Conservation (phyloP, 306 rosid species). For the Abrus precatorius region DNA sequence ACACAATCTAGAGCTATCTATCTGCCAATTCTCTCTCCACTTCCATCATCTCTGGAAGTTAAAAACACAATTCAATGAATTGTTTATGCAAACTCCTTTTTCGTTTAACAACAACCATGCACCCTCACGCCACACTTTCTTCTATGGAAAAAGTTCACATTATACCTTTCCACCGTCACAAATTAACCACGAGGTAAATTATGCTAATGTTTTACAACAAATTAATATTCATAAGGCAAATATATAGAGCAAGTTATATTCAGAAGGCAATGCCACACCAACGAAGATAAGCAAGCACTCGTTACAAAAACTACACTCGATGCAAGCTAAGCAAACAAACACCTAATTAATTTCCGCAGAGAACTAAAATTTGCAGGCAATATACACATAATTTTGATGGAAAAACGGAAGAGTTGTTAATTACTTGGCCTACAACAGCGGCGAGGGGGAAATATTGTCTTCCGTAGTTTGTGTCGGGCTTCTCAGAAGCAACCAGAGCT, state of each 20-base stretch:
- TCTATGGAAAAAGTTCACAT: not conserved
- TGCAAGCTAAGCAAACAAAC: not conserved
- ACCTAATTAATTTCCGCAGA: not conserved
- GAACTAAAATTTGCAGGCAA: not conserved
- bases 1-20: not conserved
- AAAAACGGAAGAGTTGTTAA: not conserved
- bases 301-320: not conserved
- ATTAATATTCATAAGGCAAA: not conserved
- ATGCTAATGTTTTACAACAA: not conserved
- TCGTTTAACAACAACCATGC: not conserved
- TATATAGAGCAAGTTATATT: not conserved
- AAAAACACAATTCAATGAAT: not conserved
- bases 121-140: not conserved
- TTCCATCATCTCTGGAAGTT: not conserved
- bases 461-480: slow-evolving; percentile 58
- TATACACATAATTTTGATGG: not conserved
- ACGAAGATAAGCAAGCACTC: not conserved
- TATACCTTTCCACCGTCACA: not conserved
- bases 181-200: not conserved
- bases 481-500: slow-evolving; percentile 56
- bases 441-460: slow-evolving; percentile 91
- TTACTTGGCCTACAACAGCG: slow-evolving; percentile 97
- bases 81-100: not conserved
- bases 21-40: not conserved
- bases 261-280: not conserved